phyloP scores from a whole-genome alignment of 352 stramenopile genomes.

The Thalassiosira tumida region DNA sequence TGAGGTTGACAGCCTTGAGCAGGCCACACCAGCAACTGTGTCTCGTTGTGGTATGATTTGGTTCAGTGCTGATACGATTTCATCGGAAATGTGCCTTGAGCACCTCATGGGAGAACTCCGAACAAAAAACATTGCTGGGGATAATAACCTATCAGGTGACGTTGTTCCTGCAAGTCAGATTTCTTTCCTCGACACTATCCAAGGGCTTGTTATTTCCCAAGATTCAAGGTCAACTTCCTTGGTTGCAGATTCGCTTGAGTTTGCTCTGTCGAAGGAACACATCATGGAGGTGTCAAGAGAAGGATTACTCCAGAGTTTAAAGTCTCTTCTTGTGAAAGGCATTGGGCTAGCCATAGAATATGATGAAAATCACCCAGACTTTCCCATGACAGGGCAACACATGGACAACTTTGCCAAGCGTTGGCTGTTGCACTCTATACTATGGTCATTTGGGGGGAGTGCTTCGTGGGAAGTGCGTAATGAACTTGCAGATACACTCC shows the following conservation, averaged over 20 bases:
- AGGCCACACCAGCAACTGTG: conserved; percentile 99
- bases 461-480: conserved; percentile 95
- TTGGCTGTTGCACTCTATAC: conserved; percentile 97
- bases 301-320: conserved; percentile 96
- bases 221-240: conserved; percentile 89
- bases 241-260: conserved; percentile 94
- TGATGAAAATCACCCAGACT: conserved; percentile 98
- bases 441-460: conserved; percentile 99
- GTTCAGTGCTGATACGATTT: conserved; percentile 97
- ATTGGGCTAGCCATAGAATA: conserved; percentile 97
- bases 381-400: conserved; percentile 97
- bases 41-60: conserved; percentile 99
- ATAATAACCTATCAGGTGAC: conserved; percentile 89
- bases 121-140: conserved; percentile 80
- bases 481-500: conserved; percentile 94
- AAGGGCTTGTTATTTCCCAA: conserved; percentile 86
- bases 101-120: conserved; percentile 85
- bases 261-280: conserved; percentile 93
- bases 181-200: conserved; percentile 90
- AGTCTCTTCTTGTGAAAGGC: conserved; percentile 95
- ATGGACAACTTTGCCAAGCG: conserved; percentile 96
- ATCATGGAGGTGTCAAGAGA: conserved; percentile 97
- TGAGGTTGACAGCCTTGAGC: conserved; percentile 98
- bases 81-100: conserved; percentile 93
- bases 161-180: conserved; percentile 87